Evolutionary conservation across 2,329 filamentous ascomycete genomes (phyloP), one percentile per base, ranked within the genome.

Genomic region (Stagonosporopsis rhizophila): DNA sequence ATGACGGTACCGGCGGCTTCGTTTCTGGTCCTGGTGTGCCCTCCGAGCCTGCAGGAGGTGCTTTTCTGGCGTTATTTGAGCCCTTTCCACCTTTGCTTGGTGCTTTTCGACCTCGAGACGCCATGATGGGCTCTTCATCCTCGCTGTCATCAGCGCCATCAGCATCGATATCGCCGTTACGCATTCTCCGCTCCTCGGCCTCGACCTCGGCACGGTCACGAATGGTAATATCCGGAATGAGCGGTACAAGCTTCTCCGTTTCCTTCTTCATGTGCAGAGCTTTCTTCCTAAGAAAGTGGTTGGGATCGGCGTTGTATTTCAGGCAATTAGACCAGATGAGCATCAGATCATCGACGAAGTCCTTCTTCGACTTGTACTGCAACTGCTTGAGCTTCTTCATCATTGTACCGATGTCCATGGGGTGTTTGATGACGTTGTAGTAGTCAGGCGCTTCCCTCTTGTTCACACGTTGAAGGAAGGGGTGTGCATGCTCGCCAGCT

Each of bases 371-470:
- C 67, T 81, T 81, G 73, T 82, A 82, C n/a, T 75, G 71, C 22
- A 81, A 70, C 53, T 77, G 75, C 87, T 88, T 87, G 89, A 99
- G 86, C 80, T 98, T 99, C 80, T 99, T 99, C 60, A 96, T 96
- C 92, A 99, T 98, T 44, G 88, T 89, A 34, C 95, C 95, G 54
- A 99, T 87, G 74, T 99, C 95, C 95, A 99, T 99, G 2, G 95
- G 95, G 42, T 93, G 89, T 78, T 96, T 97, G 78, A 98, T 97
- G 61, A 95, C 86, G 66, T 86, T 89, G 76, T 96, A 92, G 77
- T 99, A 99, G 77, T 98, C 93, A 20, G 94, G 95, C 12, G 92
- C 95, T 75, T 99, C 95, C 68, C 95, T 87, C 79, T 99, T 99
- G 79, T 96, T 98, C 47, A 99, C 95, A 65, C 92, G 87, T 52